phyloP scores from a whole-genome alignment of 2,329 filamentous ascomycete genomes.

The Pseudodiploospora longispora region DNA sequence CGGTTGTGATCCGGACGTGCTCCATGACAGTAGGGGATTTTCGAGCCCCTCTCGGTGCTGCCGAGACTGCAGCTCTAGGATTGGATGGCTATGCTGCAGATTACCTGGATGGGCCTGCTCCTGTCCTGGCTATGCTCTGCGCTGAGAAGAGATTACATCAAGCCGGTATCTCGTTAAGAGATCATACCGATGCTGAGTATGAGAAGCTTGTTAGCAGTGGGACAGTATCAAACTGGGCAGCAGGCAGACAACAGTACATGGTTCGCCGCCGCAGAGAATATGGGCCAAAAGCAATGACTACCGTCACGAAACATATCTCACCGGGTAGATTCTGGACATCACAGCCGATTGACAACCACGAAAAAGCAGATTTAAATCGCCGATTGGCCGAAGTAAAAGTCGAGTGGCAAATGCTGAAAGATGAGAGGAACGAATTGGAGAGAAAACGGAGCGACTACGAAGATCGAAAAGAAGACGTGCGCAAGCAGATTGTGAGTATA shows the following conservation, averaged over 20 bases:
- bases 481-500: constrained; percentile 27
- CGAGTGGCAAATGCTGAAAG: constrained; percentile 27
- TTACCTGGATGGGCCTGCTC: constrained; percentile 68
- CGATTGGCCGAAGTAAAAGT: constrained; percentile 36
- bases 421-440: constrained; percentile 25
- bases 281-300: constrained; percentile 64
- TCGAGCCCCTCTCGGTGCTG: constrained; percentile 41
- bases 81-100: constrained; percentile 78
- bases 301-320: constrained; percentile 52
- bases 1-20: constrained; percentile 64
- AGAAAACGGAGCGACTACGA: constrained; percentile 34
- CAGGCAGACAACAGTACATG: constrained; percentile 54
- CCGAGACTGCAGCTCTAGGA: constrained; percentile 51
- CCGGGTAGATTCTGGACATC: constrained; percentile 66
- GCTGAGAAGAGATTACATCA: constrained; percentile 60
- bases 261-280: constrained; percentile 73
- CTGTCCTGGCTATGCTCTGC: constrained; percentile 84
- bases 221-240: constrained; percentile 61
- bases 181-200: constrained; percentile 61
- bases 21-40: constrained; percentile 46
- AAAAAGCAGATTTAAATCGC: constrained; percentile 52
- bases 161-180: constrained; percentile 54
- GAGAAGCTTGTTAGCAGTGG: constrained; percentile 51
- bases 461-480: constrained; percentile 32
- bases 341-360: constrained; percentile 61